A percentile compares a stretch with the other conserved stretches of the same genome.
These are phyloP conservation scores for Phytophthora pinifolia DNA, from an alignment of 352 stramenopile species.

Conservation along the genomic window DNA sequence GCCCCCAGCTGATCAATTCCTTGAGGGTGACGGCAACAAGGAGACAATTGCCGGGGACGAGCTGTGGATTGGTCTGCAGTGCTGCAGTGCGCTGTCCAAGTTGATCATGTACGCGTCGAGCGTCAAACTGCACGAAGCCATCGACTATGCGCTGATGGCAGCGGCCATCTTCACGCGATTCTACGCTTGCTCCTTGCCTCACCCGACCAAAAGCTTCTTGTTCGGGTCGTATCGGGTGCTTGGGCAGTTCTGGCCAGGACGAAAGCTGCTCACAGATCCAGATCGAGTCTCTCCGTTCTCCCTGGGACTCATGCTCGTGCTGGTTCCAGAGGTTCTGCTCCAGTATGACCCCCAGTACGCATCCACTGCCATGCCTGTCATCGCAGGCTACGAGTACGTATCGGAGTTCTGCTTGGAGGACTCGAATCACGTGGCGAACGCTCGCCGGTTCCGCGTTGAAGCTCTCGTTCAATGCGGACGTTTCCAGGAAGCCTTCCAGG, in stretches of 20 bases:
- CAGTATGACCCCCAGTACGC: conserved; percentile 51
- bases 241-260: conserved; percentile 59
- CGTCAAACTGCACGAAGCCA: conserved; percentile 33
- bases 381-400: conserved; percentile 56
- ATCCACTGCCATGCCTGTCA: conserved; percentile 52
- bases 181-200: conserved; percentile 58
- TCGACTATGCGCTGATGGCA: conserved; percentile 71
- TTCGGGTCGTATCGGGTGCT: conserved; percentile 58
- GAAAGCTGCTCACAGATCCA: conserved; percentile 43
- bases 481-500: conserved; percentile 49
- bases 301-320: conserved; percentile 38
- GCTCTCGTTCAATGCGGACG: conserved; percentile 53
- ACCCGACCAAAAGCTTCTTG: conserved; percentile 56
- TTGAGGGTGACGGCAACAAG: conserved; percentile 16
- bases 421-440: conserved; percentile 51
- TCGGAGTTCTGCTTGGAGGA: conserved; percentile 46
- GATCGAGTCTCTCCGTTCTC: conserved; percentile 43
- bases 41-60: conserved; percentile 54
- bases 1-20: conserved; percentile 21
- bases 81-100: conserved; percentile 56
- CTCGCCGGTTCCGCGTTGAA: conserved; percentile 46
- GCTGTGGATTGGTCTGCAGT: conserved; percentile 52
- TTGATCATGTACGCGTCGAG: conserved; percentile 47
- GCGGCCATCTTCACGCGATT: conserved; percentile 57
- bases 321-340: conserved; percentile 55